phyloP scores from a whole-genome alignment of 1,284 basidiomycete species.

The Cystobasidium pallidum region DNA sequence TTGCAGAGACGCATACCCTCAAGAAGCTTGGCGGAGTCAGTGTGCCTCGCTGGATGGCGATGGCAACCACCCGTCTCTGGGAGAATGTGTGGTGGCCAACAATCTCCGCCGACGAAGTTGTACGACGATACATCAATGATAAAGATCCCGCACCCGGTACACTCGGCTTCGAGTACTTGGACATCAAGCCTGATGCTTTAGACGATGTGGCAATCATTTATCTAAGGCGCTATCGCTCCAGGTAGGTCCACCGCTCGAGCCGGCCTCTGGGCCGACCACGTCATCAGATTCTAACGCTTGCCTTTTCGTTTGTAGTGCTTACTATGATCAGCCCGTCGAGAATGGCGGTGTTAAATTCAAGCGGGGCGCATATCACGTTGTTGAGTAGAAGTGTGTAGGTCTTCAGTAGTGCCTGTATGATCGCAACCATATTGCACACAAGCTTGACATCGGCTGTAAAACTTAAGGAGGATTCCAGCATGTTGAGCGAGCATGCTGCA shows the following conservation, averaged over 20 bases:
- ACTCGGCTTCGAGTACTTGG: conserved; percentile 62
- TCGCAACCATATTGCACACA: no score
- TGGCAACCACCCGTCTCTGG: conserved; percentile 67
- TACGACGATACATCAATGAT: conserved; percentile 85
- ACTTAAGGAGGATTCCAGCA: no score
- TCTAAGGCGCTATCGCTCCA: conserved; percentile 82
- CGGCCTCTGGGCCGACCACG: neutral
- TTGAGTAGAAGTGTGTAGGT: conserved; percentile 56
- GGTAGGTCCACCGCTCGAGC: neutral
- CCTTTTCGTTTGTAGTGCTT: conserved; percentile 50
- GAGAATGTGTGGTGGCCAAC: conserved; percentile 91
- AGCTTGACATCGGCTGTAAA: no score
- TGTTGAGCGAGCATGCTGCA: no score
- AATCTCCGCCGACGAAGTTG: conserved; percentile 86
- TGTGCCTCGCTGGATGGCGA: conserved; percentile 76
- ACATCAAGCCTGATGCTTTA: conserved; percentile 74
- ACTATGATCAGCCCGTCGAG: conserved; percentile 60
- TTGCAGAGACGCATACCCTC: conserved; percentile 80
- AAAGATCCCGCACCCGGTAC: conserved; percentile 62
- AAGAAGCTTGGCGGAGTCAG: conserved; percentile 69
- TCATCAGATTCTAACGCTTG: neutral
- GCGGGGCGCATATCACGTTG: conserved; percentile 59
- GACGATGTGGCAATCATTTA: conserved; percentile 91
- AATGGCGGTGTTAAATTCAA: conserved; percentile 56
- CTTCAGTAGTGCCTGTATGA: neutral